Evolutionary conservation across 331 rosid species (phyloP), one percentile per base, ranked within the genome.

Genomic region (Quercus phellos): DNA sequence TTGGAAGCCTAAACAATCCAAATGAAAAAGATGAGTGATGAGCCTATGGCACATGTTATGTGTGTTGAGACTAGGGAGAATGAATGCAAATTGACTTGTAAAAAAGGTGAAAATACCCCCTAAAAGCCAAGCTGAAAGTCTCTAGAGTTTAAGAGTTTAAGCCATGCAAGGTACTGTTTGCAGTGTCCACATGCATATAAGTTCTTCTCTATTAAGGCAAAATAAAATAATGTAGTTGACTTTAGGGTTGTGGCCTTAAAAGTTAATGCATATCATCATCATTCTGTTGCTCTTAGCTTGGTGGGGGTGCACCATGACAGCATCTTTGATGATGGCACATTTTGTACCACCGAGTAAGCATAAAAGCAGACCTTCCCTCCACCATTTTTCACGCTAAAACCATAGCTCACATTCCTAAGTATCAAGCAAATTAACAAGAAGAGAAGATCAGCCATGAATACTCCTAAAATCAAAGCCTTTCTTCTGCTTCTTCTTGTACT

Each of bases 191-290:
- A 87, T 82, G 86, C 90, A 84, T 70, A 76, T 80, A 76, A 73
- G 55, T 55, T 7, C 22, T 29, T 79, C 70, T 72, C 61, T 74
- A 72, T 78, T 55, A 55, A 68, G 81, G 73, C 84, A 88, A 75
- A 34, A 69, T 67, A 80, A 43, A 85, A 87, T 78, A 80, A 85
- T 85, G 75, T 13, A 86, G 91, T 89, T 91, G 96, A 88, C 96
- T 86, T 78, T 24, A 46, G 75, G 43, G 60, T 56, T 79, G 85
- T 85, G 87, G 56, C 79, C 46, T 38, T 72, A 75, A 51, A 68
- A 78, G 74, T 78, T 77, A 82, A 88, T 83, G 90, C 88, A 84
- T 79, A 76, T 84, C 84, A 88, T 83, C 90, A 89, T 88, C 72
- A 84, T 82, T 73, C 56, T 81, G 77, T 84, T 84, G 87, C 79